phyloP scores from a whole-genome alignment of 768 basidiomycete genomes.

The Multifurca ochricompacta region DNA sequence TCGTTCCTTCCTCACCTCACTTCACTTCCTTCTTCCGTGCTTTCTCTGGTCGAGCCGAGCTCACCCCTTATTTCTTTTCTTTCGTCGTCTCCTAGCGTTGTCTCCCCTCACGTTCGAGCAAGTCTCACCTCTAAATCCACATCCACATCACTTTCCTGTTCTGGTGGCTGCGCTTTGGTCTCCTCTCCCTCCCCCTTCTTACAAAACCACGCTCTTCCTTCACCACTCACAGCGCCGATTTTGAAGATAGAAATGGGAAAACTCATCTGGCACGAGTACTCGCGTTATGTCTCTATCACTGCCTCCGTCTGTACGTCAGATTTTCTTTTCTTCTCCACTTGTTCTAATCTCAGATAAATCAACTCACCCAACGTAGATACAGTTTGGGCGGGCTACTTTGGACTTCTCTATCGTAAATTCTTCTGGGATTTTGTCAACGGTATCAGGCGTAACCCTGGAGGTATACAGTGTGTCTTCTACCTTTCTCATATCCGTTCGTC shows the following conservation, averaged over 20 bases:
- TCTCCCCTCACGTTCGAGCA: constrained; percentile 16
- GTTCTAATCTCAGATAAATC: not conserved
- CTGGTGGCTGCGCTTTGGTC: constrained; percentile 4
- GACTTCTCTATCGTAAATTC: constrained; percentile 83
- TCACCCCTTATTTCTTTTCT: not conserved
- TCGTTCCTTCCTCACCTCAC: not conserved
- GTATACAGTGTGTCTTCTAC: constrained; percentile 55
- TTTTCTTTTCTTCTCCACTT: not conserved
- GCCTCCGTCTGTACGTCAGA: constrained; percentile 61
- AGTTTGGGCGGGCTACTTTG: constrained; percentile 77
- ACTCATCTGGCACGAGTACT: constrained; percentile 74
- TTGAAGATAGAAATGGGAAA: constrained; percentile 52
- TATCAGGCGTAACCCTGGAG: constrained; percentile 68
- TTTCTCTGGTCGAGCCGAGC: constrained; percentile 19
- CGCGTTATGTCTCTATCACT: constrained; percentile 59
- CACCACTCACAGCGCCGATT: not conserved
- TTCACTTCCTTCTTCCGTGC: not conserved
- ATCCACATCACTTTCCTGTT: not conserved
- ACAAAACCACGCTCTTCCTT: not conserved
- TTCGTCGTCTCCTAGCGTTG: constrained; percentile 3
- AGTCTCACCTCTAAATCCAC: constrained; percentile 16
- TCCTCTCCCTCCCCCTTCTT: not conserved
- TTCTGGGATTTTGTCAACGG: constrained; percentile 95
- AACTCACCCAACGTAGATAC: constrained; percentile 41
- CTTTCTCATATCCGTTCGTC: not conserved